Conservation (phyloP, 78 protist genomes). For the Cavenderia fasciculata region DNA sequence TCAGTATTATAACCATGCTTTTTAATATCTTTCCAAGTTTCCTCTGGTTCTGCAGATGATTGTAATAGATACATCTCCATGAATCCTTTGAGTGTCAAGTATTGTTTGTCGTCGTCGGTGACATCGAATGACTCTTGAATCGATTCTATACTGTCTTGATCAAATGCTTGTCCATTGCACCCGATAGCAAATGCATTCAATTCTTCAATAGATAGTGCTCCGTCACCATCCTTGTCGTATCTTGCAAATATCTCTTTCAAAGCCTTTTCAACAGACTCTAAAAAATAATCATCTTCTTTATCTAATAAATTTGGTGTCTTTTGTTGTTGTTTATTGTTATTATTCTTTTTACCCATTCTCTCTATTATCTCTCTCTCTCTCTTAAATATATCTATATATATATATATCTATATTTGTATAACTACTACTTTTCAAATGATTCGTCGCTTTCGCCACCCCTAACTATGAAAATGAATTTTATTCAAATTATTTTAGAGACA, state of each 20-base stretch:
- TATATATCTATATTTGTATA: too few relatives aligned
- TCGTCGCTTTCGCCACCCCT: too few relatives aligned
- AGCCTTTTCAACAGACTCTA: slow-evolving; percentile 17
- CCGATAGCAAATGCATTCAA: slow-evolving; percentile 44
- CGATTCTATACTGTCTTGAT: not conserved
- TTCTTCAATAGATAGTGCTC: slow-evolving; percentile 5
- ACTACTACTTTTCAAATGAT: too few relatives aligned
- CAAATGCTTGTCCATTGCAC: slow-evolving; percentile 63
- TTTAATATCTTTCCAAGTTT: slow-evolving; percentile 60
- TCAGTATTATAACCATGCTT: slow-evolving; percentile 38
- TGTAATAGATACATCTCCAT: slow-evolving; percentile 69
- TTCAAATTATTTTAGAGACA: too few relatives aligned
- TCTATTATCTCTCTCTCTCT: too few relatives aligned
- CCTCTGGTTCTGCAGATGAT: slow-evolving; percentile 41
- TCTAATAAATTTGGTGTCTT: slow-evolving; percentile 17
- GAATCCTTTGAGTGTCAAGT: slow-evolving; percentile 37
- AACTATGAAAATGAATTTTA: too few relatives aligned
- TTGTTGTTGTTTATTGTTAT: not conserved
- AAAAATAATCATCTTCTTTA: slow-evolving; percentile 39
- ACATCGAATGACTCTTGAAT: slow-evolving; percentile 23
- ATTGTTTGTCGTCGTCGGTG: slow-evolving; percentile 7
- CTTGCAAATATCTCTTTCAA: slow-evolving; percentile 55
- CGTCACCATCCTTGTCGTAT: slow-evolving; percentile 31
- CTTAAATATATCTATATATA: too few relatives aligned
- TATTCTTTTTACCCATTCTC: too few relatives aligned